Base-by-base conservation (phyloP, 805 yeast genomes). In the Lipomyces mesembrius region DNA sequence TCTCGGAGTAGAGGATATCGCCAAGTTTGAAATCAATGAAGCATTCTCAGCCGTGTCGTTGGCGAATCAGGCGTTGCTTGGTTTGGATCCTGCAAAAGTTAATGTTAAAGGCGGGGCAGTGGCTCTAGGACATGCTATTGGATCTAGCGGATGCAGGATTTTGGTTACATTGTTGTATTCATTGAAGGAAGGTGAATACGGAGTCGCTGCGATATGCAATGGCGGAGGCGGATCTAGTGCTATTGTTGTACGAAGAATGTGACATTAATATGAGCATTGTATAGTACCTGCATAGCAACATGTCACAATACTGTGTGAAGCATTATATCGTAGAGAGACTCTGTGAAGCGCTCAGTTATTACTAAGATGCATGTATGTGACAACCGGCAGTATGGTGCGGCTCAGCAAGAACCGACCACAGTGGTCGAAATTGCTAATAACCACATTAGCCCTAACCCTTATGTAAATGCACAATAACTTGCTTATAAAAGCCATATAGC, bases 221-320 rank as follows among this genome's bases (percentile, higher is more conserved):
- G 98, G 98, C 83, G 98, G 98, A 76, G 98, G 98, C 78, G 98
- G 97, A 78, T 97, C 98, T 57, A 90, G 97, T 56, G 86, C 97
- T n/a, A 82, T 93, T 74, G 88, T 93, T 25, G 58, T 68, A n/a
- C 66, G 63, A 60, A 49, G 59, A 51, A 34, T 65, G 55, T 67
- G 54, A 43, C n/a, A n/a, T n/a, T 17, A 51, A 29, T 22, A 29
- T 9, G 22, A 27, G 14, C 56, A 27, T 14, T 22, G 56, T 49
- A 49, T 49, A 9, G 25, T 22, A 14, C 11, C 25, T 8, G 53
- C 53, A 27, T 52, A 6, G 55, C n/a, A 52, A 20, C 29, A 39
- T 14, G 49, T 43, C 20, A 17, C 7, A 4, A 22, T 43, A 6
- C 20, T 4, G 49, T 43, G 2, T 43, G 49, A 39, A 6, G 29